Conservation (phyloP, 2,329 filamentous ascomycete species). For the Penicillium thymicola region DNA sequence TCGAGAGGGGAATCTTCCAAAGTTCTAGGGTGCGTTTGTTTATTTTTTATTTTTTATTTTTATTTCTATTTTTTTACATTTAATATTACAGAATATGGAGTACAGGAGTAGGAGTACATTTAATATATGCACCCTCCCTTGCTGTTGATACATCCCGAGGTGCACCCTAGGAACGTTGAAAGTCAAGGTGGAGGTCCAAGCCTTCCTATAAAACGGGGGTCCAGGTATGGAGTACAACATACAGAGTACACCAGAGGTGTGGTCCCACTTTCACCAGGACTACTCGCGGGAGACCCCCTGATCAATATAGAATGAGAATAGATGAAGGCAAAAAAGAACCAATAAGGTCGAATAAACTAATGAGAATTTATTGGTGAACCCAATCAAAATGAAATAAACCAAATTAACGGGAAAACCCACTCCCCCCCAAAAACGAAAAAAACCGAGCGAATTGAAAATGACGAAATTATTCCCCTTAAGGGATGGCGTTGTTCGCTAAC, state of each 20-base stretch:
- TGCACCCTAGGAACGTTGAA: neutral
- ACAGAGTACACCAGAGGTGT: neutral
- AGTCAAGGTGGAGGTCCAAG: neutral
- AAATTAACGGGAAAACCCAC: neutral
- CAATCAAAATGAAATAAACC: slow-evolving; percentile 2
- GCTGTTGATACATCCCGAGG: neutral
- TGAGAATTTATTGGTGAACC: neutral
- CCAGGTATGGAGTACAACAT: no score
- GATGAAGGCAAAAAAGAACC: neutral
- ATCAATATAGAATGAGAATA: neutral
- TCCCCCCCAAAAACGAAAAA: neutral
- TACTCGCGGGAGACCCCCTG: neutral
- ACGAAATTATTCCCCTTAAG: slow-evolving; percentile 10
- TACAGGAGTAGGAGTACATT: no score
- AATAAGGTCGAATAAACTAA: neutral
- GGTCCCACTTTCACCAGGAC: neutral
- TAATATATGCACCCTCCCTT: neutral
- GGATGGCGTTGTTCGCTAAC: slow-evolving; percentile 6
- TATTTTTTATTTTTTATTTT: neutral
- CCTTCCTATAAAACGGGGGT: neutral
- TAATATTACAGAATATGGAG: neutral
- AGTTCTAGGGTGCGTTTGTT: neutral
- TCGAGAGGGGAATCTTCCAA: neutral
- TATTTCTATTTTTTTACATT: neutral
- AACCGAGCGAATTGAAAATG: slow-evolving; percentile 1